Evolutionary conservation across 2,329 filamentous ascomycete genomes (phyloP), one percentile per base, ranked within the genome.

Genomic region (Alternaria postmessia): DNA sequence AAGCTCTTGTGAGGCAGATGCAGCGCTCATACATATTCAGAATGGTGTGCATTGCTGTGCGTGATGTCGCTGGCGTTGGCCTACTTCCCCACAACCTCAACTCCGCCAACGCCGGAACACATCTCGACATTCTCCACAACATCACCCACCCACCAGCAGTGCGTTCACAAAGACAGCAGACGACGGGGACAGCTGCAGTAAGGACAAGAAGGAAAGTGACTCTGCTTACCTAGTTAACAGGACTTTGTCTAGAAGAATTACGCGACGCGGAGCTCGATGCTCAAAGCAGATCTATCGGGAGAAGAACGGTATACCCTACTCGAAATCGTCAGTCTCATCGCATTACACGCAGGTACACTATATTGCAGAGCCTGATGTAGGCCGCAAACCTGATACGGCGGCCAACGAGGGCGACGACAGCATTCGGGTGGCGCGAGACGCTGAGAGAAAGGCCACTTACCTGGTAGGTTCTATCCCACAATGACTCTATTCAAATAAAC

Each of bases 221-320:
- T 44, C n/a, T 67, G 69, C 75, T 76, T 75, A 78, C 75, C 73
- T 74, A 65, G 58, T 58, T 69, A 70, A 69, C 68, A 65, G 62
- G 51, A 54, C 41, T 65, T 55, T 58, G 57, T 66, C 65, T 70
- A 70, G 38, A 53, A 63, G 62, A 72, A 72, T 66, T 66, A 72
- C 68, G 69, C 60, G 64, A 59, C 64, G 60, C 62, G 58, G 65
- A 69, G 69, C 71, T 70, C 65, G 68, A 70, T 67, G 66, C 67
- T 63, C 67, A 55, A 67, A 72, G 65, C 68, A 68, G 63, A 64
- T 77, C 73, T 78, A 76, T 74, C 60, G 66, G 67, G 59, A 64
- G 59, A 57, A 62, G 51, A 65, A 62, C 65, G 55, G 60, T 74
- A 55, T 70, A 73, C 68, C 63, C 74, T 76, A 49, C 57, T 14